These are phyloP conservation scores for Tuber brumale DNA, from an alignment of 495 filamentous ascomycete genomes.

Conservation along the genomic window DNA sequence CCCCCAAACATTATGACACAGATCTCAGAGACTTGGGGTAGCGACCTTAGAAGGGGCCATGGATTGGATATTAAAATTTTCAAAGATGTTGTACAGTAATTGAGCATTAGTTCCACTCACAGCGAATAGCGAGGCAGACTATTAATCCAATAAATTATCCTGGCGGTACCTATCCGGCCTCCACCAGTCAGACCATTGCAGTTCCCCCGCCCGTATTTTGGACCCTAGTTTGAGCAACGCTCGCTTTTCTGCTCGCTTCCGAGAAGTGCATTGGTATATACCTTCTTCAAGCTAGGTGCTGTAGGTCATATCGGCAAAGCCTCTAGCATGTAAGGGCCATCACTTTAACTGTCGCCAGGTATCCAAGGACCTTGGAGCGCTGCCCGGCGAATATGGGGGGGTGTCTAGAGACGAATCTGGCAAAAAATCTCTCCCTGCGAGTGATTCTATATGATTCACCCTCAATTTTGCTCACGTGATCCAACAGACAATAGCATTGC, in stretches of 20 bases:
- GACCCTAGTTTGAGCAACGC: neutral
- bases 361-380: neutral
- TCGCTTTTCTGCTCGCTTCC: neutral
- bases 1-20: neutral
- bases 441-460: neutral
- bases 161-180: no score
- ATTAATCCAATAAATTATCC: neutral
- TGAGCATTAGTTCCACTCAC: neutral
- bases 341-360: neutral
- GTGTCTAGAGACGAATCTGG: neutral
- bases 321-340: neutral
- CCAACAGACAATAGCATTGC: neutral
- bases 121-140: neutral
- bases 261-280: neutral
- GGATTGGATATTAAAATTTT: neutral
- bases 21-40: neutral
- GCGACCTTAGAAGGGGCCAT: neutral
- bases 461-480: neutral
- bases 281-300: neutral
- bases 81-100: neutral
- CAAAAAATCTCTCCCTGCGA: neutral
- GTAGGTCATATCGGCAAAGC: neutral
- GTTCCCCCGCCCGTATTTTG: neutral
- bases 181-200: neutral
- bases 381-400: neutral